Evolutionary conservation across 495 filamentous ascomycete species (phyloP).

Genomic region (Paragyromitra xinjiangensis): DNA sequence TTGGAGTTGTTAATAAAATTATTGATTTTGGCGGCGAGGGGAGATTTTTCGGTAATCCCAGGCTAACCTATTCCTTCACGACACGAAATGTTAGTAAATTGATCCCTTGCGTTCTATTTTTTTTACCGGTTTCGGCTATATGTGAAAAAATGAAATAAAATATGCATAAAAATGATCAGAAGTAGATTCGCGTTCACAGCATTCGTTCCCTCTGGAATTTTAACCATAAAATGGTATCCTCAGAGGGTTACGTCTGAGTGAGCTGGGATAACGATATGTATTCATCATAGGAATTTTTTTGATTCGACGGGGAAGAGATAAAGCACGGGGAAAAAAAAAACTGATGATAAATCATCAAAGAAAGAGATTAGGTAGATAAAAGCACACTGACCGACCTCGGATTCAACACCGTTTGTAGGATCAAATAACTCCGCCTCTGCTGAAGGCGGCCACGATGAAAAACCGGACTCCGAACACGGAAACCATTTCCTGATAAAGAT

Average conservation of each 20-base stretch:
- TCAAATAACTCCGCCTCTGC: constrained; percentile 44
- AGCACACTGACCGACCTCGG: constrained; percentile 54
- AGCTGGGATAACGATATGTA: constrained; percentile 53
- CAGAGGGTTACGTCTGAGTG: constrained; percentile 55
- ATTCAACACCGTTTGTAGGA: constrained; percentile 51
- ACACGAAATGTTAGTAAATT: constrained; percentile 32
- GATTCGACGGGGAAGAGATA: neutral
- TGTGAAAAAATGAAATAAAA: neutral
- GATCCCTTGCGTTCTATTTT: neutral
- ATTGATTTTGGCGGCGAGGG: constrained; percentile 55
- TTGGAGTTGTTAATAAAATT: constrained; percentile 54
- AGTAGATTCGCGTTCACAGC: constrained; percentile 57
- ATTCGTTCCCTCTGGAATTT: constrained; percentile 49
- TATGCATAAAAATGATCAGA: constrained; percentile 39
- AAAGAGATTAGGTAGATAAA: constrained; percentile 23
- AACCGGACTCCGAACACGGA: constrained; percentile 14
- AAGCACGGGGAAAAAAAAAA: neutral
- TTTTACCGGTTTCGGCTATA: neutral
- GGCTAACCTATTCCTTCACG: constrained; percentile 30
- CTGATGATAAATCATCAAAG: constrained; percentile 19
- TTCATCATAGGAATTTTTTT: constrained; percentile 39
- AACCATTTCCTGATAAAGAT: constrained; percentile 19
- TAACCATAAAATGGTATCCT: constrained; percentile 48
- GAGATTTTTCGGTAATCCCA: constrained; percentile 47
- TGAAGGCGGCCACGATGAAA: neutral